These are phyloP conservation scores for Lavandula angustifolia DNA, from an alignment of 257 asterid species.

Conservation along the genomic window DNA sequence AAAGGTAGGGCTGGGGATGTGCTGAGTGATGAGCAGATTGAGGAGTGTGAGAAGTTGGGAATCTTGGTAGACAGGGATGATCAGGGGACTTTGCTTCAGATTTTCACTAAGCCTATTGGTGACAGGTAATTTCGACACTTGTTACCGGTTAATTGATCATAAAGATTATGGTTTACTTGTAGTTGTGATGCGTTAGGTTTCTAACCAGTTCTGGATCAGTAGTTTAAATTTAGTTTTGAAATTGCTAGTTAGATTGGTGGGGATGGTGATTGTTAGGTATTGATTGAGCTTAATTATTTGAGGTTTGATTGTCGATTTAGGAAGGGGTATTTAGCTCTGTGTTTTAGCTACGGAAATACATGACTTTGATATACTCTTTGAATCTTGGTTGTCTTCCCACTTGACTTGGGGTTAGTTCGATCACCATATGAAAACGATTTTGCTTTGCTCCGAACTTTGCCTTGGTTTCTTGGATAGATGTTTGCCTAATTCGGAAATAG, in stretches of 20 bases:
- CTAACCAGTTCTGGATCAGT: background rate
- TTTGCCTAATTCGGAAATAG: background rate
- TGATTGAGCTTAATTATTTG: background rate
- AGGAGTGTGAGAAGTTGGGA: conserved; percentile 87
- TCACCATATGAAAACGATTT: background rate
- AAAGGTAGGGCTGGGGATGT: conserved; percentile 76
- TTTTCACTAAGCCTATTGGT: conserved; percentile 93
- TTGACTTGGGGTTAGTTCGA: background rate
- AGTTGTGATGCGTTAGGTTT: background rate
- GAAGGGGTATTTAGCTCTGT: background rate
- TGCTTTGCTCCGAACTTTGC: conserved; percentile 3
- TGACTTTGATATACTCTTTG: background rate
- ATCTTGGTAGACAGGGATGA: conserved; percentile 94
- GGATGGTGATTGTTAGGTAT: no score
- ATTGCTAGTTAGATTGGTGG: background rate
- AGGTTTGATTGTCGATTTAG: conserved; percentile 1
- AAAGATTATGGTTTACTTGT: conserved; percentile 4
- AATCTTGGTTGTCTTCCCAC: background rate
- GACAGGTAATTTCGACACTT: conserved; percentile 59
- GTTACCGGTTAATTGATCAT: background rate
- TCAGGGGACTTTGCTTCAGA: conserved; percentile 96
- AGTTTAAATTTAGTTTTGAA: background rate
- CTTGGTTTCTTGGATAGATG: background rate
- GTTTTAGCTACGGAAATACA: background rate
- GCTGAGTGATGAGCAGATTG: conserved; percentile 69